These are phyloP conservation scores for Suillus discolor DNA, from an alignment of 768 basidiomycete genomes.

Conservation along the genomic window DNA sequence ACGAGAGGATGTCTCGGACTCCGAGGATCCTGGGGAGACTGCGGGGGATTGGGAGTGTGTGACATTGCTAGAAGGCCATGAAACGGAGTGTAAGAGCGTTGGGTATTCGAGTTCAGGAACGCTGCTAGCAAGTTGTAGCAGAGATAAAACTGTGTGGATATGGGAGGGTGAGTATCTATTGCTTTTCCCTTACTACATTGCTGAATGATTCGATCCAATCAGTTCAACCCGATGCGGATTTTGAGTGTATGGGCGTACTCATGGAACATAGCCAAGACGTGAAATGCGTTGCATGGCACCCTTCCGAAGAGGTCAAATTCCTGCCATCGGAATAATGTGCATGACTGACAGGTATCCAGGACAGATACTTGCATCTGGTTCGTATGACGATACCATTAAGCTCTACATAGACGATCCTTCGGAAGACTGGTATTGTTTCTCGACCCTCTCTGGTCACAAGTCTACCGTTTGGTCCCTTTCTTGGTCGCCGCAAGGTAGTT, in stretches of 20 bases:
- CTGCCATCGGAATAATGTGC: slow-evolving; percentile 7
- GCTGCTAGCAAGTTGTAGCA: slow-evolving; percentile 89
- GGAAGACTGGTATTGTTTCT: slow-evolving; percentile 92
- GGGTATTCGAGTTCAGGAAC: slow-evolving; percentile 76
- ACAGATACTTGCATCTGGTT: slow-evolving; percentile 93
- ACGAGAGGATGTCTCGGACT: slow-evolving; percentile 50
- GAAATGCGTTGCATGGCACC: slow-evolving; percentile 95
- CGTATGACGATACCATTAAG: slow-evolving; percentile 96
- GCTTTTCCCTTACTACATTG: background rate
- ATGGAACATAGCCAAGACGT: slow-evolving; percentile 99
- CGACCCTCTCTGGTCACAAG: slow-evolving; percentile 76
- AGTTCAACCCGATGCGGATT: slow-evolving; percentile 92
- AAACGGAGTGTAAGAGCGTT: slow-evolving; percentile 94
- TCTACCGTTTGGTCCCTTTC: slow-evolving; percentile 93
- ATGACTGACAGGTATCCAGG: slow-evolving; percentile 23
- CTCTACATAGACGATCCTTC: slow-evolving; percentile 91
- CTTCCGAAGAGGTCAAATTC: slow-evolving; percentile 78
- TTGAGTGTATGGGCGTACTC: slow-evolving; percentile 91
- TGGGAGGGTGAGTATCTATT: slow-evolving; percentile 79
- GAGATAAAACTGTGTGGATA: slow-evolving; percentile 98
- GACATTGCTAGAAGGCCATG: slow-evolving; percentile 89
- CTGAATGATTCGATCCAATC: background rate
- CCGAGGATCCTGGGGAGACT: slow-evolving; percentile 29
- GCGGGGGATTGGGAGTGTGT: slow-evolving; percentile 84
- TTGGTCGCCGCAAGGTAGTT: slow-evolving; percentile 76